A percentile compares a stretch with the other conserved stretches of the same genome.
Conservation (phyloP, 1,284 basidiomycete genomes). For the Tilletia caries region DNA sequence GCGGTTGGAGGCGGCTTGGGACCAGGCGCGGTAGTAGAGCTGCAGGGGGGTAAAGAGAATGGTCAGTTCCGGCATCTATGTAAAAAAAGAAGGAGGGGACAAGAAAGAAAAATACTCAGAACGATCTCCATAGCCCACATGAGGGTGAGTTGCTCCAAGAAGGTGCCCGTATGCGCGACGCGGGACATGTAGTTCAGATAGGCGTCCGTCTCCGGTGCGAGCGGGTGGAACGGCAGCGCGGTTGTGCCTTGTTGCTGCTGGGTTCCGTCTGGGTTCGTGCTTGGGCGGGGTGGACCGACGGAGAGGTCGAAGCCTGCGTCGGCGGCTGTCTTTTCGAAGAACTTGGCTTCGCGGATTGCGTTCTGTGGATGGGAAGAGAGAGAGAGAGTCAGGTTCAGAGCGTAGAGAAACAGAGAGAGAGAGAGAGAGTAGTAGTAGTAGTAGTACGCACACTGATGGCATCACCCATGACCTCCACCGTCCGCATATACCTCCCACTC, state of each 20-base stretch:
- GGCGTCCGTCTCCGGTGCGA: constrained; percentile 52
- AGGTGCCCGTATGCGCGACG: constrained; percentile 57
- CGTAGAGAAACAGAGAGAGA: neutral
- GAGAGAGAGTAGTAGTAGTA: neutral
- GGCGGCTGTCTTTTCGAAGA: constrained; percentile 62
- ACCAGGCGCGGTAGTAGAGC: constrained; percentile 68
- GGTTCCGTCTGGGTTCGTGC: neutral
- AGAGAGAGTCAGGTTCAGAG: constrained; percentile 49
- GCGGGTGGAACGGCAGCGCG: neutral
- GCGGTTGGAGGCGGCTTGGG: constrained; percentile 50
- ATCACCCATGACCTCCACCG: constrained; percentile 15
- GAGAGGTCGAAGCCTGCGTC: constrained; percentile 56
- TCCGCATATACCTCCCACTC: constrained; percentile 2
- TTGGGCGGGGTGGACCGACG: neutral
- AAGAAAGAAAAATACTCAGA: constrained; percentile 42
- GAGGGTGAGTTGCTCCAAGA: constrained; percentile 68
- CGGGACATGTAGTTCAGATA: constrained; percentile 70
- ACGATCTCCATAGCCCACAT: constrained; percentile 76
- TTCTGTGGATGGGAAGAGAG: constrained; percentile 52
- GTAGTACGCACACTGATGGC: constrained; percentile 15
- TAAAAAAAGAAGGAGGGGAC: too few relatives aligned
- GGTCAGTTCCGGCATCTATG: too few relatives aligned
- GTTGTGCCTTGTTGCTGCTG: neutral
- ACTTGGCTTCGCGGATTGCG: constrained; percentile 63
- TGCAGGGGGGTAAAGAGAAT: constrained; percentile 32